Evolutionary conservation across 805 yeast species (phyloP).

Genomic region (Ogataea trehalophila): DNA sequence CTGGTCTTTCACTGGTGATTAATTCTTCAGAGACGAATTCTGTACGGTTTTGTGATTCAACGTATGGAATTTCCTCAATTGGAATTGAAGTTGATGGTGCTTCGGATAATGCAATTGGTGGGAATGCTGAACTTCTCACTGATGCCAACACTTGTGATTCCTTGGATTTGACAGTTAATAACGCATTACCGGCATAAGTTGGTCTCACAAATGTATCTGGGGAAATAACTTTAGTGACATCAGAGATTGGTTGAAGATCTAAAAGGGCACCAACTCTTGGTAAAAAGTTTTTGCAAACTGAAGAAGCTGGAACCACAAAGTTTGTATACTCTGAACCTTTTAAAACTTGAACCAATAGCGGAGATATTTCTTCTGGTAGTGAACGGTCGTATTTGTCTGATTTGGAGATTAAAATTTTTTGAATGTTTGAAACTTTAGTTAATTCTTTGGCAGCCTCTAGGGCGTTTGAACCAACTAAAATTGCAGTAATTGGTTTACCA

Average conservation of each 20-base stretch:
- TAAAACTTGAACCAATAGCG: conserved; percentile 50
- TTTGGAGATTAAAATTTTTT: conserved; percentile 53
- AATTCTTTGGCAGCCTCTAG: conserved; percentile 45
- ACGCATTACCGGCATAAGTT: conserved; percentile 92
- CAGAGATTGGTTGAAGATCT: conserved; percentile 85
- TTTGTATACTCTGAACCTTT: conserved; percentile 50
- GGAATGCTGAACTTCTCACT: conserved; percentile 82
- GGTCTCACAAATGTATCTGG: conserved; percentile 83
- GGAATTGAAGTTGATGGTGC: conserved; percentile 32
- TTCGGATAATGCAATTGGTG: conserved; percentile 32
- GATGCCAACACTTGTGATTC: conserved; percentile 68
- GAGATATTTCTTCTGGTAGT: conserved; percentile 77
- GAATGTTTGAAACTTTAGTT: conserved; percentile 47
- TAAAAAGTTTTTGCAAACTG: conserved; percentile 79
- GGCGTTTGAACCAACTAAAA: conserved; percentile 64
- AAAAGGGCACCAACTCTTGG: conserved; percentile 85
- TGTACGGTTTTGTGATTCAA: conserved; percentile 36
- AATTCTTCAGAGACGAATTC: conserved; percentile 76
- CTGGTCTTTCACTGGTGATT: conserved; percentile 81
- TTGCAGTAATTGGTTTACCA: conserved; percentile 76
- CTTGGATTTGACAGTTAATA: conserved; percentile 68
- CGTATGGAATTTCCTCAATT: conserved; percentile 43
- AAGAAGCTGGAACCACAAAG: conserved; percentile 76
- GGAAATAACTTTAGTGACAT: conserved; percentile 62
- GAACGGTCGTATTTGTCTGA: conserved; percentile 59